Evolutionary conservation across 352 stramenopile species (phyloP).

Genomic region (Globisporangium irregulare): DNA sequence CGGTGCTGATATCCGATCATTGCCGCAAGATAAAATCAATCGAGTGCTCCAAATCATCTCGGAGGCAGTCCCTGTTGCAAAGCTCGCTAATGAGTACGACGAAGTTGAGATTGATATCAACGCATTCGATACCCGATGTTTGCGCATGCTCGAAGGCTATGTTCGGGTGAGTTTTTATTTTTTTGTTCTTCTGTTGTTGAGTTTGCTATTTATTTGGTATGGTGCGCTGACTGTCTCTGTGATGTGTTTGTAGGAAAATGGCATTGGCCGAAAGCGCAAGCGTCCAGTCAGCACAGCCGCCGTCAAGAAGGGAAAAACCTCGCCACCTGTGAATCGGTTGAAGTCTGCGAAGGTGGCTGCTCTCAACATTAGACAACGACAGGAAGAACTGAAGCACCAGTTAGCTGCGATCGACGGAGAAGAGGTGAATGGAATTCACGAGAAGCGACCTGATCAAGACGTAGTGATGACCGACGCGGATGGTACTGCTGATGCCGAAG

Average conservation of each 20-base stretch:
- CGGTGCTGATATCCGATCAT: conserved; percentile 73
- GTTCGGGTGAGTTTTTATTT: conserved; percentile 68
- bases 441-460: conserved; percentile 40
- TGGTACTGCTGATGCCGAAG: conserved; percentile 24
- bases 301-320: conserved; percentile 40
- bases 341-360: conserved; percentile 84
- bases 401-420: conserved; percentile 71
- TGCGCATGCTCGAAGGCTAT: conserved; percentile 89
- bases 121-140: conserved; percentile 80
- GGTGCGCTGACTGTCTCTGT: conserved; percentile 8
- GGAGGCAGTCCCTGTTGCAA: conserved; percentile 81
- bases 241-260: conserved; percentile 61
- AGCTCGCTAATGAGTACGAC: conserved; percentile 79
- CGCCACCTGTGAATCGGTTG: conserved; percentile 61
- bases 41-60: conserved; percentile 87
- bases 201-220: conserved; percentile 10
- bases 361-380: conserved; percentile 62
- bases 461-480: conserved; percentile 53
- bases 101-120: conserved; percentile 91
- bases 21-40: conserved; percentile 87
- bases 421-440: conserved; percentile 11
- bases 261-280: conserved; percentile 86
- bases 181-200: conserved; percentile 7
- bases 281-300: conserved; percentile 35
- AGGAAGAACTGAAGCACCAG: conserved; percentile 79